Evolutionary conservation across 306 rosid genomes (phyloP).

Genomic region (Gleditsia sinensis): DNA sequence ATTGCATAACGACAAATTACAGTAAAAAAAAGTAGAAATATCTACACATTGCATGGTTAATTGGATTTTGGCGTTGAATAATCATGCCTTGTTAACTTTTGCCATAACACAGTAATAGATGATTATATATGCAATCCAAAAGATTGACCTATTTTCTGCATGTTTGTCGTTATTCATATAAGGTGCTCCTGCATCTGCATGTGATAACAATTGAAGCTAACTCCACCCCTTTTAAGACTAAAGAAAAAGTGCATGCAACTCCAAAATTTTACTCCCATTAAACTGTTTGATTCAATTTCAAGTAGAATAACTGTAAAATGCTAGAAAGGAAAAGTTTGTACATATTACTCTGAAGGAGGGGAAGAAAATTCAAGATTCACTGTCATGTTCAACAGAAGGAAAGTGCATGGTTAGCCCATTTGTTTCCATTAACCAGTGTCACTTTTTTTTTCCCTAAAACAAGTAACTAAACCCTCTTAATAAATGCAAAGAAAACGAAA

Average conservation of each 20-base stretch:
- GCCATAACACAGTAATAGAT: slow-evolving; percentile 16
- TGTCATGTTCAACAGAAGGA: slow-evolving; percentile 29
- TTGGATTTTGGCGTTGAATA: slow-evolving; percentile 43
- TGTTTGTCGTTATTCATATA: slow-evolving; percentile 37
- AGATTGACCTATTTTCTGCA: background rate
- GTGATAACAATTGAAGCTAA: slow-evolving; percentile 38
- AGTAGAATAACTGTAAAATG: background rate
- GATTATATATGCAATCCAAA: slow-evolving; percentile 7
- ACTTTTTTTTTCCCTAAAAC: slow-evolving; percentile 15
- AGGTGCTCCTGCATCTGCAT: slow-evolving; percentile 32
- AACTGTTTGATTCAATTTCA: slow-evolving; percentile 14
- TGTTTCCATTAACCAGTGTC: slow-evolving; percentile 42
- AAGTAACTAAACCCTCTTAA: slow-evolving; percentile 27
- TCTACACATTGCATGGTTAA: slow-evolving; percentile 26
- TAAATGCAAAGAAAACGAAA: slow-evolving; percentile 47
- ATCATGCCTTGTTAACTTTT: slow-evolving; percentile 34
- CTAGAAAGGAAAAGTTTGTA: slow-evolving; percentile 13
- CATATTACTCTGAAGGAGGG: no score
- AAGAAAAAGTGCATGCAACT: slow-evolving; percentile 31
- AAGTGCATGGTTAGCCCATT: slow-evolving; percentile 27
- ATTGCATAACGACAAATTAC: slow-evolving; percentile 41
- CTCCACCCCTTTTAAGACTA: slow-evolving; percentile 29
- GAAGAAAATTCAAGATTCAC: slow-evolving; percentile 12
- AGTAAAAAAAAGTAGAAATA: slow-evolving; percentile 31
- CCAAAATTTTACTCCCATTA: slow-evolving; percentile 9